Conservation (phyloP, 345 rosid genomes). For the Reutealis trisperma region DNA sequence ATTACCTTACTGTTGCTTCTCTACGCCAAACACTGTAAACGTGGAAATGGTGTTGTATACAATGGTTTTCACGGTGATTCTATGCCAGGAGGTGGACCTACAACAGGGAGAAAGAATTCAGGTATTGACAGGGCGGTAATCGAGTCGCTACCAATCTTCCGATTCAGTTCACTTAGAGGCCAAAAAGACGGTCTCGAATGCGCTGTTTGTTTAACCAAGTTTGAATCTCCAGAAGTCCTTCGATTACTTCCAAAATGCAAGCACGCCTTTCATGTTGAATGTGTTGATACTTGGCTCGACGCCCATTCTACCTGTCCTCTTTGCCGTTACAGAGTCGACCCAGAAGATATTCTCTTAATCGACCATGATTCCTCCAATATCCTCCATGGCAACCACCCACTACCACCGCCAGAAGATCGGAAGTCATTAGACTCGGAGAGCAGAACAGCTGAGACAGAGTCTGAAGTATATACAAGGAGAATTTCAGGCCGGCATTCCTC, state of each 20-base stretch:
- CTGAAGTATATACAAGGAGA: conserved; percentile 27
- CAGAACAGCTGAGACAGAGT: conserved; percentile 9
- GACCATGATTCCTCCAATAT: conserved; percentile 30
- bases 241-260: conserved; percentile 79
- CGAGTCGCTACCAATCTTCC: conserved; percentile 78
- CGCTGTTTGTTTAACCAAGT: conserved; percentile 71
- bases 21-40: conserved; percentile 78
- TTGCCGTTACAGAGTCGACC: conserved; percentile 87
- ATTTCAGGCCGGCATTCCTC: conserved; percentile 76
- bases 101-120: conserved; percentile 53
- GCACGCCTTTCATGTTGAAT: conserved; percentile 93
- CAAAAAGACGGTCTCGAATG: conserved; percentile 83
- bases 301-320: conserved; percentile 95
- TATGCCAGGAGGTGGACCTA: neutral
- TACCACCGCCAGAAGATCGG: conserved; percentile 5
- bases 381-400: conserved; percentile 18
- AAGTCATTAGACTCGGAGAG: neutral
- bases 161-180: conserved; percentile 72
- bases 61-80: neutral
- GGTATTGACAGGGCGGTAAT: conserved; percentile 74
- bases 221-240: conserved; percentile 61
- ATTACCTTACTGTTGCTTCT: conserved; percentile 75
- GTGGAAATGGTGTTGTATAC: conserved; percentile 25
- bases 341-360: conserved; percentile 75
- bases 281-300: conserved; percentile 97